Evolutionary conservation across 1,139 yeast species (phyloP), one percentile per base, ranked within the genome.

Genomic region (Candida labiduridarum): DNA sequence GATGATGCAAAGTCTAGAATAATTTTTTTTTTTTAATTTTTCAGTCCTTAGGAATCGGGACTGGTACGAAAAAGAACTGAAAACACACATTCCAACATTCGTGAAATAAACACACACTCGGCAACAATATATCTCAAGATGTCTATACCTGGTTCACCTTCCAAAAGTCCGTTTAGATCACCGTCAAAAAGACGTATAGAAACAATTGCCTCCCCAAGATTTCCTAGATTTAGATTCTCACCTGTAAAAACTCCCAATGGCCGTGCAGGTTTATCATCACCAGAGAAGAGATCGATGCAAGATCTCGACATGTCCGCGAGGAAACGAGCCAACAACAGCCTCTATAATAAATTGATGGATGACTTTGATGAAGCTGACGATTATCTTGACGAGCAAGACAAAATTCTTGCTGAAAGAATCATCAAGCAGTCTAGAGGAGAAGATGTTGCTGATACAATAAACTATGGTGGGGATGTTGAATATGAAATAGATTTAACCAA

Each of bases 241-340:
- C 52, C 56, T 9, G 50, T 50, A 1, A 47, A 46, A 38, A 52
- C 52, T 4, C 56, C 55, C 5, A 53, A 51, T 55, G 83, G 83
- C 1, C 59, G 82, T 47, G 74, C 80, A 1, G 83, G 83, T 0
- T 63, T 73, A 27, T 65, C 55, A 10, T 78, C 83, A 3, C 84
- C 84, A 0, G 52, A 62, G 50, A 78, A 71, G 52, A 58, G 84
- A 56, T 53, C 72, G 1, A 55, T 62, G 48, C 59, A 59, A 0
- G 83, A 79, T 22, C 57, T 80, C 48, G 81, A 83, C 53, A 62
- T 62, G 45, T 73, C 83, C 5, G 88, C 88, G 0, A 64, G 80
- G 22, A 76, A 76, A 54, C 63, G 79, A 54, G 84, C 88, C 0
- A 62, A 69, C 30, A 58, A 64, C 40, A 60, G 61, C 19, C 57